phyloP scores from a whole-genome alignment of 805 yeast genomes.

The Saturnispora halmiae region DNA sequence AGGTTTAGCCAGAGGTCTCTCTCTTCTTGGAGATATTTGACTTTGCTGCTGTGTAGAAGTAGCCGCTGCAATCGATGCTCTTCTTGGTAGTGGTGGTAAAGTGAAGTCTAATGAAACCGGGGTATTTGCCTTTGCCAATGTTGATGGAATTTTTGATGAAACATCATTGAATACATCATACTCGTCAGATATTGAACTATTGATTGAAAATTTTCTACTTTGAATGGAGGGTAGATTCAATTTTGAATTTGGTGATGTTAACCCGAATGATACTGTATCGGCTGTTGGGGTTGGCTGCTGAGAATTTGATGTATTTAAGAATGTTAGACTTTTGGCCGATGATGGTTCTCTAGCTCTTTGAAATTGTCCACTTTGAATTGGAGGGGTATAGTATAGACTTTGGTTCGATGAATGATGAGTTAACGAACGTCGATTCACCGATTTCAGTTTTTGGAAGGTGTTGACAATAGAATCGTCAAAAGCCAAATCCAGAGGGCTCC shows the following conservation, averaged over 20 bases:
- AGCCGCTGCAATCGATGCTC: background rate
- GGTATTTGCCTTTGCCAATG: background rate
- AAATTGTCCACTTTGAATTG: slow-evolving; percentile 11
- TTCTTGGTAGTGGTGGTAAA: slow-evolving; percentile 11
- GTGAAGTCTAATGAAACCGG: slow-evolving; percentile 1
- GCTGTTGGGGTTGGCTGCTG: too few relatives aligned
- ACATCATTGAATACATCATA: background rate
- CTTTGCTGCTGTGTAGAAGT: background rate
- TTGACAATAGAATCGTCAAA: slow-evolving; percentile 43
- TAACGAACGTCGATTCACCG: slow-evolving; percentile 16
- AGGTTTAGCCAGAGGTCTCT: slow-evolving; percentile 1
- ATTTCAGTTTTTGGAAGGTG: slow-evolving; percentile 28
- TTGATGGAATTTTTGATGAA: background rate
- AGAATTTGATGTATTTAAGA: background rate
- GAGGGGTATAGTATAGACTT: slow-evolving; percentile 14
- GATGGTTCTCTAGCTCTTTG: slow-evolving; percentile 2
- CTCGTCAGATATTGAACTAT: slow-evolving; percentile 15
- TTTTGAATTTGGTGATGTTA: slow-evolving; percentile 11
- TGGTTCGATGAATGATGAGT: slow-evolving; percentile 11
- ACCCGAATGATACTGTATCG: background rate
- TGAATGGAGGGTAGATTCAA: slow-evolving; percentile 16
- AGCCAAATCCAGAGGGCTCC: slow-evolving; percentile 57
- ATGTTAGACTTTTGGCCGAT: slow-evolving; percentile 1
- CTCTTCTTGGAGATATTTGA: slow-evolving; percentile 12
- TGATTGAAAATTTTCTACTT: slow-evolving; percentile 17